Conservation (phyloP, 805 yeast genomes). For the Kuraishia capsulata region DNA sequence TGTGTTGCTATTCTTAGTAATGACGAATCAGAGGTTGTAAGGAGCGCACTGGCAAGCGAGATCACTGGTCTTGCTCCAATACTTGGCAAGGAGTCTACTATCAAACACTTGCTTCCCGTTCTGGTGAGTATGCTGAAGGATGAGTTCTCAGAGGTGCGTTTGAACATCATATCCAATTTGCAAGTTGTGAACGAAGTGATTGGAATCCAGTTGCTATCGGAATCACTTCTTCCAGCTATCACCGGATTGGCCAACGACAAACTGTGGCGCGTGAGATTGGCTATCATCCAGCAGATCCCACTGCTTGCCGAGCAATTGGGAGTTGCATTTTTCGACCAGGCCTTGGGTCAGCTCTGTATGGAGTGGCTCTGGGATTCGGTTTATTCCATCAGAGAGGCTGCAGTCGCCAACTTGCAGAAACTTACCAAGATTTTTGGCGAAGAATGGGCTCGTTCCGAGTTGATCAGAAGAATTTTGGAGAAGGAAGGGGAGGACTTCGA, state of each 20-base stretch:
- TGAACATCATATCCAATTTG: slow-evolving; percentile 86
- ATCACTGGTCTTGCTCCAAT: slow-evolving; percentile 82
- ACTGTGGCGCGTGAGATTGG: slow-evolving; percentile 96
- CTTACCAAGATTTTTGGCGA: slow-evolving; percentile 85
- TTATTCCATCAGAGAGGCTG: slow-evolving; percentile 93
- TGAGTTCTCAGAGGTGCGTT: slow-evolving; percentile 92
- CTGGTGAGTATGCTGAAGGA: slow-evolving; percentile 91
- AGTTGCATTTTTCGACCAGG: slow-evolving; percentile 85
- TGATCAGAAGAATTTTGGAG: slow-evolving; percentile 64
- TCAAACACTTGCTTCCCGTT: slow-evolving; percentile 75
- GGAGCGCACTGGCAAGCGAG: slow-evolving; percentile 86
- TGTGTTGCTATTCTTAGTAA: slow-evolving; percentile 73
- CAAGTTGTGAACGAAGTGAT: slow-evolving; percentile 90
- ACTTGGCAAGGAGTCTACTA: slow-evolving; percentile 76
- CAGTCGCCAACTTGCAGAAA: slow-evolving; percentile 72
- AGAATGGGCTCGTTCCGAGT: slow-evolving; percentile 84
- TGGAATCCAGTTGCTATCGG: slow-evolving; percentile 82
- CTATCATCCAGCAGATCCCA: slow-evolving; percentile 95
- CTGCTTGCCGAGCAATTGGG: slow-evolving; percentile 91
- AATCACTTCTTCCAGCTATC: slow-evolving; percentile 88
- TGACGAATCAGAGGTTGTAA: slow-evolving; percentile 88
- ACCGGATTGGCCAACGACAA: slow-evolving; percentile 93
- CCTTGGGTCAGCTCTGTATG: slow-evolving; percentile 81
- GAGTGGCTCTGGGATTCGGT: slow-evolving; percentile 99
- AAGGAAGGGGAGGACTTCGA: slow-evolving; percentile 27